Evolutionary conservation across 495 filamentous ascomycete genomes (phyloP), one percentile per base, ranked within the genome.

Genomic region (Daldinia vernicosa): DNA sequence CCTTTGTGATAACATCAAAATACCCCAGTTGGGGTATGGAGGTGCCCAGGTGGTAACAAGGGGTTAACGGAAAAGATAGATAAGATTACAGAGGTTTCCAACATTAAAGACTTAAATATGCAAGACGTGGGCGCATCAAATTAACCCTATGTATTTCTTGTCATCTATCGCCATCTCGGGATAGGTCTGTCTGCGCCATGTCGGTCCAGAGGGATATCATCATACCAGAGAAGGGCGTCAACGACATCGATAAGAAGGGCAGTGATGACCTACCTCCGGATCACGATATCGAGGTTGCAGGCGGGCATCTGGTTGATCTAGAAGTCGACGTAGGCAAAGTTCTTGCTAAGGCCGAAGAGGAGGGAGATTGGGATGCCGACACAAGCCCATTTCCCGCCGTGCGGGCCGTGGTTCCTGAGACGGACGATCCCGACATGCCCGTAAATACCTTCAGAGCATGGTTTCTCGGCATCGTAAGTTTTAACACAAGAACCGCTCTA

Each of bases 381-480:
- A 76, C 74, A n/a, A 77, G 75, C 24, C 79, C 80, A 6, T 82
- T 80, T 58, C 75, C 77, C 28, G 76, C 77, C 50, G 80, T 82
- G n/a, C 74, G 80, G 6, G 80, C 80, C 22, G 77, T 79, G n/a
- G 79, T 81, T 6, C 74, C 75, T 4, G 76, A 78, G 60, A 79
- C 75, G 8, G 81, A 79, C 33, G 71, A 77, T 28, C 66, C 74
- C 0, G 64, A 43, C 11, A 69, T 76, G 32, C 77, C 77, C 6
- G 71, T 76, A 37, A 75, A 76, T 28, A 79, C 77, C 0, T 67
- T 79, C 40, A 60, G 76, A 11, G 76, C 75, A 30, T 78, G 76
- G 76, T 52, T 72, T 33, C 61, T 78, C 1, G 76, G 76, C 3
- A 72, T 75, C 35, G 65, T 78, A 61, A 58, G 70, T 62, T 47